These are phyloP conservation scores for Plasmodium falciparum DNA, from an alignment of 169 alveolate species.

Conservation along the genomic window DNA sequence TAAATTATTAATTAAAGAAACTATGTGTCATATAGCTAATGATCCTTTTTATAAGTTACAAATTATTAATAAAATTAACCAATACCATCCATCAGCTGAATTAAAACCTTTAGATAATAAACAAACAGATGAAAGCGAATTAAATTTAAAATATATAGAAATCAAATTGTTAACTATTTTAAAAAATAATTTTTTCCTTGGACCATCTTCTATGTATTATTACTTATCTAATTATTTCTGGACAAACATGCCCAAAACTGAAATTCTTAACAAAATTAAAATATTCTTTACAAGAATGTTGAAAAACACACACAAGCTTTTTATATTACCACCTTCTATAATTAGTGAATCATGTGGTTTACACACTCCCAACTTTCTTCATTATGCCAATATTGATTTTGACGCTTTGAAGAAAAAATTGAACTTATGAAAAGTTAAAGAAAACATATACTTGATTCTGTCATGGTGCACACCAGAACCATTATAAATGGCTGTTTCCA, in stretches of 20 bases:
- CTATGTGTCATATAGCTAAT: conserved; percentile 55
- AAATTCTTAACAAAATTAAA: conserved; percentile 24
- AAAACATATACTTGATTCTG: no score
- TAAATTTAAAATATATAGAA: conserved; percentile 49
- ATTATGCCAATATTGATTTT: conserved; percentile 37
- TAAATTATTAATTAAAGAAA: conserved; percentile 79
- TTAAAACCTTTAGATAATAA: conserved; percentile 60
- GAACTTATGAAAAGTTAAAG: background rate
- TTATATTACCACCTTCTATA: conserved; percentile 59
- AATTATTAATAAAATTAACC: conserved; percentile 35
- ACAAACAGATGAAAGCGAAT: conserved; percentile 68
- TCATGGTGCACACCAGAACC: no score
- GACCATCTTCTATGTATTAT: conserved; percentile 64
- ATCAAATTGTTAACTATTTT: conserved; percentile 52
- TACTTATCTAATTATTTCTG: conserved; percentile 57
- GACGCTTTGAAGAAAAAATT: background rate
- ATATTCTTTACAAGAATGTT: conserved; percentile 33
- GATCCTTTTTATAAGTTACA: conserved; percentile 37
- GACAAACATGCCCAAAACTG: conserved; percentile 21
- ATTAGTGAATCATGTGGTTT: conserved; percentile 46
- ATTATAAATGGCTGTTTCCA: no score
- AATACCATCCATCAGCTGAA: conserved; percentile 67
- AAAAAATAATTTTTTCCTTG: conserved; percentile 51
- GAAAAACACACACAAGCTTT: conserved; percentile 58
- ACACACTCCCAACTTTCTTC: background rate